A percentile compares a stretch with the other conserved stretches of the same genome.
phyloP scores from a whole-genome alignment of 164 flowering plant species.

The Platanus orientalis region DNA sequence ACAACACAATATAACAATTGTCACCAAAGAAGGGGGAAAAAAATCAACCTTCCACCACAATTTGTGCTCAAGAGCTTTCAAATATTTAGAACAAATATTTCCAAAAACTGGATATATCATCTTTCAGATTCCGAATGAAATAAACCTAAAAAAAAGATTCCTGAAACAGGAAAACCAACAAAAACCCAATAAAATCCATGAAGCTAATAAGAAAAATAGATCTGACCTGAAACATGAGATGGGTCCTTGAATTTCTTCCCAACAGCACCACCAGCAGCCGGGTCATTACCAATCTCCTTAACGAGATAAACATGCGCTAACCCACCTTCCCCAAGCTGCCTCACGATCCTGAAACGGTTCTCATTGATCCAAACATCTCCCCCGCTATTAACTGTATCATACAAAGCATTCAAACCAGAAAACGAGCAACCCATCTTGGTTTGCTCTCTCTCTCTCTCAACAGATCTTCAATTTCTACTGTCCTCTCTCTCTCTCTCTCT shows the following conservation, averaged over 20 bases:
- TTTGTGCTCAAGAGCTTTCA: too few relatives aligned
- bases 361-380: constrained; percentile 99
- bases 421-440: constrained; percentile 80
- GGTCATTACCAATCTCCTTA: constrained; percentile 55
- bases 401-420: constrained; percentile 92
- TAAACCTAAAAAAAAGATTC: not conserved
- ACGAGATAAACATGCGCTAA: constrained; percentile 82
- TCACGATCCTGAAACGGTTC: constrained; percentile 75
- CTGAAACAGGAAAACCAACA: not conserved
- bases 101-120: not conserved
- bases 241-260: constrained; percentile 72
- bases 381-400: constrained; percentile 84
- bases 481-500: not conserved
- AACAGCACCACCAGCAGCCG: constrained; percentile 36
- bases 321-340: constrained; percentile 96
- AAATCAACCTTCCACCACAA: too few relatives aligned
- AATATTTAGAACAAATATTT: not conserved
- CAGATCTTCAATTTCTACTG: too few relatives aligned
- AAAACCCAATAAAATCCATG: not conserved
- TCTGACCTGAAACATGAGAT: constrained; percentile 69
- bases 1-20: not conserved
- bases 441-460: not conserved
- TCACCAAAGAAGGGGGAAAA: not conserved
- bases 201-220: constrained; percentile 10
- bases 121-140: not conserved